These are phyloP conservation scores for Amesomyces nigricolor DNA, from an alignment of 2,329 filamentous ascomycete species.

Conservation along the genomic window DNA sequence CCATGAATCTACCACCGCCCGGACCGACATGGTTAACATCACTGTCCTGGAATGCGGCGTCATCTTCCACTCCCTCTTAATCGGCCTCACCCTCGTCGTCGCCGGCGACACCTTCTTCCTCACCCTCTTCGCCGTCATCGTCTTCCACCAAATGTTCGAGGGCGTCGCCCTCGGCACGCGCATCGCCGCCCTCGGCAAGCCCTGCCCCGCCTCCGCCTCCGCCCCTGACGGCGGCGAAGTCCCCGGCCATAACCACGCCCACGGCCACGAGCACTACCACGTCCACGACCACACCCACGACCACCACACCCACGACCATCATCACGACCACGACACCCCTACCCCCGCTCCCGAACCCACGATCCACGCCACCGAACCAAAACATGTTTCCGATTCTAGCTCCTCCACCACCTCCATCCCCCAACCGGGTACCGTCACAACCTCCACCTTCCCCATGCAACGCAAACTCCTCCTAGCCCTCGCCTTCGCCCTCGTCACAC, in stretches of 20 bases:
- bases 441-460: constrained; percentile 32
- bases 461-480: constrained; percentile 57
- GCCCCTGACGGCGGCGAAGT: neutral
- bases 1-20: constrained; percentile 8
- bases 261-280: constrained; percentile 13
- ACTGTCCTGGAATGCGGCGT: constrained; percentile 67
- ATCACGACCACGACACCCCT: constrained; percentile 9
- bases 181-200: constrained; percentile 54
- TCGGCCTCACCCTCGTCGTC: constrained; percentile 61
- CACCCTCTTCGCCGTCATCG: constrained; percentile 59
- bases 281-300: neutral
- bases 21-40: constrained; percentile 53
- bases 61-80: constrained; percentile 67
- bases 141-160: constrained; percentile 76
- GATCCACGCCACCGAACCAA: constrained; percentile 6
- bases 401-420: constrained; percentile 6
- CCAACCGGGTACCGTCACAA: neutral
- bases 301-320: neutral
- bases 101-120: constrained; percentile 51
- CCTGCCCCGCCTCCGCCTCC: constrained; percentile 55
- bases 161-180: constrained; percentile 67
- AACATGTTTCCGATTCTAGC: neutral
- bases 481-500: constrained; percentile 65
- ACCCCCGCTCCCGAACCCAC: neutral
- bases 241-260: constrained; percentile 9